A percentile compares a stretch with the other conserved stretches of the same genome.
Conservation (phyloP, 345 rosid species). For the Kandelia obovata region DNA sequence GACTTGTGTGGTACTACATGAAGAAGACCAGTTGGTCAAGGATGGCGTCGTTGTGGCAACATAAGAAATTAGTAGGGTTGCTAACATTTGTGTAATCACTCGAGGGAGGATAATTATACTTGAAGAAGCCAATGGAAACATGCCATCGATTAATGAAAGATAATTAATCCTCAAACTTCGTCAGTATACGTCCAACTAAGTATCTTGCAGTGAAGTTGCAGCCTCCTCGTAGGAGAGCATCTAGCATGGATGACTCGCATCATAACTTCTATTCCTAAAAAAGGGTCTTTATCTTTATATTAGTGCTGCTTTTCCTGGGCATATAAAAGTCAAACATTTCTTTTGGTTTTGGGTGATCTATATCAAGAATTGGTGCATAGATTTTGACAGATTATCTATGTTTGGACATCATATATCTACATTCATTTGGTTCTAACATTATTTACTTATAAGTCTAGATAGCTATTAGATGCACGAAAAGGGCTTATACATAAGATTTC, state of each 20-base stretch:
- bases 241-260: background rate
- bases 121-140: background rate
- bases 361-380: too few species aligned
- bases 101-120: background rate
- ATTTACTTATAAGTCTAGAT: too few species aligned
- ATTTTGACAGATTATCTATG: too few species aligned
- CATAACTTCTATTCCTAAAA: slow-evolving; percentile 1
- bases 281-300: background rate
- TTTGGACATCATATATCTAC: too few species aligned
- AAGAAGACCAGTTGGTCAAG: too few species aligned
- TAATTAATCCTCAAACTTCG: background rate
- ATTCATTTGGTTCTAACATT: too few species aligned
- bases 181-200: background rate
- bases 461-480: too few species aligned
- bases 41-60: too few species aligned
- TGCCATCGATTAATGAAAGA: background rate
- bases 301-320: background rate
- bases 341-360: background rate
- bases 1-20: too few species aligned
- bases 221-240: slow-evolving; percentile 11
- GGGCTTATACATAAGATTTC: too few species aligned
- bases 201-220: background rate
- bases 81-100: background rate
- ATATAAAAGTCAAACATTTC: background rate
- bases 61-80: background rate